phyloP scores from a whole-genome alignment of 2,329 filamentous ascomycete species.

The Pseudomassariella vexata region DNA sequence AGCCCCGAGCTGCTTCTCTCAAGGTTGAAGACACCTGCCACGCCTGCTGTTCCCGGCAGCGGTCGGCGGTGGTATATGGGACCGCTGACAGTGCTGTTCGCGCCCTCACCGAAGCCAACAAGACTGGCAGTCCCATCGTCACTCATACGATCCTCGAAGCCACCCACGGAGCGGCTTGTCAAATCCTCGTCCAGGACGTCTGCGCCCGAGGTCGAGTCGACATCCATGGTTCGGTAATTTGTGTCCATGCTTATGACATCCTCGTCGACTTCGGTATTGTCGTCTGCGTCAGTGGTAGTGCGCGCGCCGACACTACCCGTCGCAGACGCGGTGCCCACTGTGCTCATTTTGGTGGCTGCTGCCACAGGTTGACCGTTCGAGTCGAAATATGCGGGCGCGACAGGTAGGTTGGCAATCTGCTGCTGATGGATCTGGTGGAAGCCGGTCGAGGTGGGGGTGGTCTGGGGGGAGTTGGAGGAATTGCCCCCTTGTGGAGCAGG shows the following conservation, averaged over 20 bases:
- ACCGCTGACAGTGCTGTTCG: slow-evolving; percentile 76
- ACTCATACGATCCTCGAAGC: slow-evolving; percentile 68
- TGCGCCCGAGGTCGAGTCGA: slow-evolving; percentile 34
- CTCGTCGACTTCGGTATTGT: slow-evolving; percentile 52
- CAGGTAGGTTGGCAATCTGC: slow-evolving; percentile 10
- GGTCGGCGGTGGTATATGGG: slow-evolving; percentile 59
- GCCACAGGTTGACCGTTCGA: slow-evolving; percentile 62
- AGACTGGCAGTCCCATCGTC: slow-evolving; percentile 79
- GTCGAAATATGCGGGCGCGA: slow-evolving; percentile 74
- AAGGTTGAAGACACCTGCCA: slow-evolving; percentile 30
- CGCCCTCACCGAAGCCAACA: slow-evolving; percentile 89
- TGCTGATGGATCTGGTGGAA: slow-evolving; percentile 33
- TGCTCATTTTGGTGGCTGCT: slow-evolving; percentile 73
- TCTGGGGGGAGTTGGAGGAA: slow-evolving; percentile 41
- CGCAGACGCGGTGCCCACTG: slow-evolving; percentile 84
- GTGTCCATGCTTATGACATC: slow-evolving; percentile 68
- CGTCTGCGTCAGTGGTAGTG: slow-evolving; percentile 42
- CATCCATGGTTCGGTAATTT: slow-evolving; percentile 51
- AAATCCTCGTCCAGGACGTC: slow-evolving; percentile 32
- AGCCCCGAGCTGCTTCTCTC: slow-evolving; percentile 48
- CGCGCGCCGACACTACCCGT: slow-evolving; percentile 71
- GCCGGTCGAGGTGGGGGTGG: slow-evolving; percentile 42
- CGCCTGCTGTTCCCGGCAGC: slow-evolving; percentile 30
- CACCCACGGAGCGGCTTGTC: slow-evolving; percentile 40
- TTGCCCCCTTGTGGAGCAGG: slow-evolving; percentile 26